Conservation (phyloP, 2,329 filamentous ascomycete species). For the Trichophaea hybrida region DNA sequence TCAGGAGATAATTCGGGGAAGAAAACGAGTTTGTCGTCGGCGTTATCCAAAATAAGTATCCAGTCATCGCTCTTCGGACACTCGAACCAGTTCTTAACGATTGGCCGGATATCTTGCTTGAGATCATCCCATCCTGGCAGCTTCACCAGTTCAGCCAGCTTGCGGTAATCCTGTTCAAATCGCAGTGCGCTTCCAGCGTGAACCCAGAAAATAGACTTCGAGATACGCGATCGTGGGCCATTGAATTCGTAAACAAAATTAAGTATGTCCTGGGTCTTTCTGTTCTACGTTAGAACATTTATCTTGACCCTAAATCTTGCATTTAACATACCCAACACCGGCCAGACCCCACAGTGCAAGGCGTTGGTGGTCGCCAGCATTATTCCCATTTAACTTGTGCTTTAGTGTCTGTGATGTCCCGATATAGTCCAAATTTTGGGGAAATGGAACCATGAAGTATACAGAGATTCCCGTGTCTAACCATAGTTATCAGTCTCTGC, state of each 20-base stretch:
- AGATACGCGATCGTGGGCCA: no score
- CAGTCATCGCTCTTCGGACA: slow-evolving; percentile 5
- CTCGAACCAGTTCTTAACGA: slow-evolving; percentile 9
- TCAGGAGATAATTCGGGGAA: no score
- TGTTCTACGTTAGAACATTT: background rate
- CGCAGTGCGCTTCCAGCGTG: slow-evolving; percentile 24
- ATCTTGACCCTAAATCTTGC: no score
- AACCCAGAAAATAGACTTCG: slow-evolving; percentile 35
- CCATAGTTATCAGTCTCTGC: no score
- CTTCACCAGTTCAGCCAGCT: slow-evolving; percentile 10
- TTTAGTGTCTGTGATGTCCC: no score
- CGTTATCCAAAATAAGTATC: slow-evolving; percentile 14
- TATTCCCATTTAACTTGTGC: no score
- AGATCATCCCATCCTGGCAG: slow-evolving; percentile 7
- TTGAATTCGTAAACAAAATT: slow-evolving; percentile 30
- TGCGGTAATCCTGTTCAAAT: slow-evolving; percentile 20
- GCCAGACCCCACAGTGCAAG: no score
- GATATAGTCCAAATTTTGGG: no score
- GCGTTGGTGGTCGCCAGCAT: no score
- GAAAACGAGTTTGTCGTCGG: slow-evolving; percentile 7
- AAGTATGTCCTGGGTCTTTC: slow-evolving; percentile 34
- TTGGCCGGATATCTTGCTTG: slow-evolving; percentile 1
- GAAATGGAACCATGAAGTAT: no score
- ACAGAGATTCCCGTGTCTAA: no score
- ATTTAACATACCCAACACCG: no score